Base-by-base conservation (phyloP, 352 stramenopile species). In the Phytophthora pini region DNA sequence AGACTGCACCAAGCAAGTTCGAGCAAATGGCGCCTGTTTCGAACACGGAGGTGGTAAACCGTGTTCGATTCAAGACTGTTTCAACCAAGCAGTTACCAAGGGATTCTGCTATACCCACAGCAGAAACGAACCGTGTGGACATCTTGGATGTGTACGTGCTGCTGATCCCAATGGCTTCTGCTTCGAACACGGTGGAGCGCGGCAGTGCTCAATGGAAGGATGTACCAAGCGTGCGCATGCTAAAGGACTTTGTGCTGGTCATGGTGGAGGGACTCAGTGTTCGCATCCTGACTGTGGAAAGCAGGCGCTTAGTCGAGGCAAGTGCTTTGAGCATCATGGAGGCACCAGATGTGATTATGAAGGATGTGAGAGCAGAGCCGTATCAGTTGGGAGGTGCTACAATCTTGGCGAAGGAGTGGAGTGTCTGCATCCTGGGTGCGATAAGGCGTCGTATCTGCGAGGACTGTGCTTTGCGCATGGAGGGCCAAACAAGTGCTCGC, bases 121-220 rank as follows among this genome's bases (percentile, higher is more conserved):
- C 12, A 53, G 46, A 17, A 40, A 17, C 5, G n/a, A 53, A 6
- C 46, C 46, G 12, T 53, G 46, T 26, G 27, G 27, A 3, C 46
- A 53, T 39, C 13, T 27, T n/a, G 46, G 46, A 22, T 53, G 46
- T 40, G n/a, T 40, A 26, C 12, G 46, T 27, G 6, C 13, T 22
- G 46, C 46, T 40, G 55, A 85, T 13, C 70, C 76, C 5, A 73
- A 77, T 52, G 86, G 82, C 4, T 79, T 92, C 29, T 94, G 84
- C 70, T 90, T 90, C 38, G 77, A 77, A 4, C 85, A 94, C 22
- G 85, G 85, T 9, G 85, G 85, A 24, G 77, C 80, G 2, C 74
- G 79, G 40, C 77, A 82, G 51, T 94, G 84, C 52, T 74, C 82
- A 13, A 53, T 88, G 0, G 76, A 81, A 13, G 69, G 61, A 5